A percentile compares a stretch with the other conserved stretches of the same genome.
phyloP scores from a whole-genome alignment of 1,284 basidiomycete species.

The Cystobasidiaceae sp. region DNA sequence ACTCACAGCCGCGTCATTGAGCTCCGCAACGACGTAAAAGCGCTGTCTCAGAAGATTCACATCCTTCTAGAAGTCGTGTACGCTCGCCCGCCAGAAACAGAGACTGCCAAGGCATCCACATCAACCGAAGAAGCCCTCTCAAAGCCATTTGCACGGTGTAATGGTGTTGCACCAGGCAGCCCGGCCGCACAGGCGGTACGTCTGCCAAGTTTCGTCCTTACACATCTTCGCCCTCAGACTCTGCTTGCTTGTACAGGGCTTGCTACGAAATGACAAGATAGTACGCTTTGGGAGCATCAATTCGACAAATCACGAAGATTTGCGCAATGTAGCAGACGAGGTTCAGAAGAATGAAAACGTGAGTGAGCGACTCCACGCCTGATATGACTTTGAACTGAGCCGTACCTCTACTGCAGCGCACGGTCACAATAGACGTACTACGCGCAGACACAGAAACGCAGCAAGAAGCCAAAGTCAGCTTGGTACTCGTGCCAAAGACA shows the following conservation, averaged over 20 bases:
- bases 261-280: conserved; percentile 13
- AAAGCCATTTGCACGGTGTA: conserved; percentile 22
- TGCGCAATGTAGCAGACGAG: conserved; percentile 18
- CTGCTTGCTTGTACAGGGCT: neutral
- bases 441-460: neutral
- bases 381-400: neutral
- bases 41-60: conserved; percentile 20
- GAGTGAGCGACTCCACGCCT: neutral
- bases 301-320: conserved; percentile 20
- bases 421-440: conserved; percentile 18
- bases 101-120: neutral
- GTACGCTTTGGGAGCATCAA: conserved; percentile 29
- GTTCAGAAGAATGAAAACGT: conserved; percentile 24
- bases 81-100: neutral
- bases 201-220: neutral
- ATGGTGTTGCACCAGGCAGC: conserved; percentile 26
- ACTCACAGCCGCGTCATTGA: conserved; percentile 26
- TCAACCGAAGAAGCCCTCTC: conserved; percentile 1
- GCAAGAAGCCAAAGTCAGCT: conserved; percentile 9
- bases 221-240: neutral
- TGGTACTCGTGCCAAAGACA: conserved; percentile 19
- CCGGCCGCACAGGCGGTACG: conserved; percentile 23
- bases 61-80: conserved; percentile 13
- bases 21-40: conserved; percentile 16
- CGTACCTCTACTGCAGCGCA: neutral